Conservation (phyloP, 176 grass and related monocot genomes). For the Eragrostis nindensis region DNA sequence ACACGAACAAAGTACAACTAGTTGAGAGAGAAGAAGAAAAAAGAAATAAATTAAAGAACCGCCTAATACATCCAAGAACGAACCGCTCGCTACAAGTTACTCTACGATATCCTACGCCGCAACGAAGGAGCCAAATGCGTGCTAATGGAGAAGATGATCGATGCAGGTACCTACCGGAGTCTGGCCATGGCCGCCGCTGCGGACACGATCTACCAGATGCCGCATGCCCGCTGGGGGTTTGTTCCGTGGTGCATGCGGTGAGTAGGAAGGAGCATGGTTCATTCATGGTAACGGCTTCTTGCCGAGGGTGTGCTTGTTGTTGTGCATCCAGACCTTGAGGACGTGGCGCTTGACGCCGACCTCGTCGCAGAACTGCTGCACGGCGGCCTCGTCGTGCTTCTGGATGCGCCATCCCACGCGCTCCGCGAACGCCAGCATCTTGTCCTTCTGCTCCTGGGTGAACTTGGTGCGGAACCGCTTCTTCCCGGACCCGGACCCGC, state of each 20-base stretch:
- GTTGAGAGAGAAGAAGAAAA: neutral
- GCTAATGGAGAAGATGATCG: slow-evolving; percentile 11
- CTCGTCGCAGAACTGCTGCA: slow-evolving; percentile 91
- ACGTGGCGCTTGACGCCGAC: slow-evolving; percentile 82
- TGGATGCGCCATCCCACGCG: slow-evolving; percentile 92
- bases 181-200: neutral
- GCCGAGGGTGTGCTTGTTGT: slow-evolving; percentile 93
- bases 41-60: neutral
- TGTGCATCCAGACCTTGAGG: slow-evolving; percentile 99
- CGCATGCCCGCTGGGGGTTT: neutral
- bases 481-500: slow-evolving; percentile 67
- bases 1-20: slow-evolving; percentile 29
- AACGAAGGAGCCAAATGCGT: slow-evolving; percentile 8
- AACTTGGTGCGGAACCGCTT: slow-evolving; percentile 94
- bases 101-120: slow-evolving; percentile 44
- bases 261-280: neutral
- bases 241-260: neutral
- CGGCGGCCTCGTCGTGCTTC: slow-evolving; percentile 89
- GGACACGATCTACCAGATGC: neutral
- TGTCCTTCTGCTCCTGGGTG: slow-evolving; percentile 92
- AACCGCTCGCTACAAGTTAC: slow-evolving; percentile 36
- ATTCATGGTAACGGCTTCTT: slow-evolving; percentile 61
- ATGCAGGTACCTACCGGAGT: slow-evolving; percentile 38
- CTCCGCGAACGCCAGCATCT: slow-evolving; percentile 90
- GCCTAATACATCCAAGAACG: slow-evolving; percentile 43